Conservation (phyloP, 257 asterid species). For the Capsicum chinense region DNA sequence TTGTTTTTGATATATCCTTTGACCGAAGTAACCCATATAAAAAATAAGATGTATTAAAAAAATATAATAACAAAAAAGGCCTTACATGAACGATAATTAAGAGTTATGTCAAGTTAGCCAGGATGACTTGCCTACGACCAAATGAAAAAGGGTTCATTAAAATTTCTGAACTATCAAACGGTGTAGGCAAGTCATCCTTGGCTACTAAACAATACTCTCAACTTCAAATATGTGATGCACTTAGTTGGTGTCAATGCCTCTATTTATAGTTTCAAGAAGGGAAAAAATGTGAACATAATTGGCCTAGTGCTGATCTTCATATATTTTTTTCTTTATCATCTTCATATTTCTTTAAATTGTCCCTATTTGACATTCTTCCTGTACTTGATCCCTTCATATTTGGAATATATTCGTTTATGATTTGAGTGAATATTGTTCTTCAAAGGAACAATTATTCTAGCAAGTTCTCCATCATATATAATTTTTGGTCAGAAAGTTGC, state of each 20-base stretch:
- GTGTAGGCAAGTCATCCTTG: too few relatives aligned
- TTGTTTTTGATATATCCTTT: too few relatives aligned
- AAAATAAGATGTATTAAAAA: too few relatives aligned
- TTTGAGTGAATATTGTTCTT: background rate
- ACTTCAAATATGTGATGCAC: conserved; percentile 2
- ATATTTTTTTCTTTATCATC: background rate
- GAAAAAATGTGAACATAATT: background rate
- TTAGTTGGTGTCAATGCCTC: background rate
- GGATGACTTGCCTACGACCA: too few relatives aligned
- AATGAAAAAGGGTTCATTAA: too few relatives aligned
- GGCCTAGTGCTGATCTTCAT: background rate
- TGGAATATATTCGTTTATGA: conserved; percentile 6
- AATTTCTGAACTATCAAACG: too few relatives aligned
- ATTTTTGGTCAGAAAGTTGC: background rate
- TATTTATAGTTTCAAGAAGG: conserved; percentile 4
- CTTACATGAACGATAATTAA: too few relatives aligned
- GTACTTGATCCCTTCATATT: background rate
- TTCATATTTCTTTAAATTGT: background rate
- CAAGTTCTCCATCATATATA: background rate
- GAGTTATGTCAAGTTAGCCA: too few relatives aligned
- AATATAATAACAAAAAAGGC: too few relatives aligned
- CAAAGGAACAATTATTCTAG: background rate
- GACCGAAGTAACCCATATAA: too few relatives aligned
- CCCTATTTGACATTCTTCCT: conserved; percentile 7
- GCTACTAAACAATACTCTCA: too few relatives aligned